These are phyloP conservation scores for Conticribra guillardii DNA, from an alignment of 108 stramenopile species.

Conservation along the genomic window DNA sequence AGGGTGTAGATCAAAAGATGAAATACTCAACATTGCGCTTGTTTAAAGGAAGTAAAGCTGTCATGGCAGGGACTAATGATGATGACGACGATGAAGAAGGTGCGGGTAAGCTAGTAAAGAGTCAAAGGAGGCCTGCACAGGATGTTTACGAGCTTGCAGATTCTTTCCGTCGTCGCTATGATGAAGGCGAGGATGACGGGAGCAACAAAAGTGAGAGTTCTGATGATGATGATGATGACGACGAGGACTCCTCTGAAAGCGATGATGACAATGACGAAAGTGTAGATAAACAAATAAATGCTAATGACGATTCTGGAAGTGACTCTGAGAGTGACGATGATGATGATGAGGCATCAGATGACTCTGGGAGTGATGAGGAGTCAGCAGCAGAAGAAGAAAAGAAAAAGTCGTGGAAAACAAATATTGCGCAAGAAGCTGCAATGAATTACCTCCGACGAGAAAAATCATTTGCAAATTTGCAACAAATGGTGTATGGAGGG, in stretches of 20 bases:
- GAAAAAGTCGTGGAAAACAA: slow-evolving; percentile 63
- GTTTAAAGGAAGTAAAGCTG: slow-evolving; percentile 80
- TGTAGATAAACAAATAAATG: slow-evolving; percentile 14
- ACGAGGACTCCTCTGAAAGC: slow-evolving; percentile 13
- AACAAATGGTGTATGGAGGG: slow-evolving; percentile 78
- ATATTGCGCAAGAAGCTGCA: slow-evolving; percentile 75
- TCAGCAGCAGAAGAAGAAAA: slow-evolving; percentile 42
- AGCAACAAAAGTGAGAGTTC: slow-evolving; percentile 6
- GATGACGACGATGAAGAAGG: slow-evolving; percentile 33
- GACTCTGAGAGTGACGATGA: slow-evolving; percentile 34
- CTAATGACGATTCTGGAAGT: slow-evolving; percentile 29
- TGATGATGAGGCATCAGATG: slow-evolving; percentile 26
- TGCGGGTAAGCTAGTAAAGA: no score
- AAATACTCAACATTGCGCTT: slow-evolving; percentile 74
- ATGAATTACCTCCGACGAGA: slow-evolving; percentile 73
- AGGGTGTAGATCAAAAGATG: slow-evolving; percentile 88
- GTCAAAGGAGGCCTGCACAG: slow-evolving; percentile 19
- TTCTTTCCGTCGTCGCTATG: slow-evolving; percentile 38
- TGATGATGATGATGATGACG: slow-evolving; percentile 11
- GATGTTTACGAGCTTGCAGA: slow-evolving; percentile 48
- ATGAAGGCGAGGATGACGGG: slow-evolving; percentile 24
- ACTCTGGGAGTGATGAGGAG: slow-evolving; percentile 51
- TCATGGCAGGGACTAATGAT: slow-evolving; percentile 57
- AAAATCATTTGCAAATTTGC: slow-evolving; percentile 65
- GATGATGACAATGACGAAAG: slow-evolving; percentile 25